Evolutionary conservation across 1,139 yeast species (phyloP).

Genomic region (Kodamaea sp.): DNA sequence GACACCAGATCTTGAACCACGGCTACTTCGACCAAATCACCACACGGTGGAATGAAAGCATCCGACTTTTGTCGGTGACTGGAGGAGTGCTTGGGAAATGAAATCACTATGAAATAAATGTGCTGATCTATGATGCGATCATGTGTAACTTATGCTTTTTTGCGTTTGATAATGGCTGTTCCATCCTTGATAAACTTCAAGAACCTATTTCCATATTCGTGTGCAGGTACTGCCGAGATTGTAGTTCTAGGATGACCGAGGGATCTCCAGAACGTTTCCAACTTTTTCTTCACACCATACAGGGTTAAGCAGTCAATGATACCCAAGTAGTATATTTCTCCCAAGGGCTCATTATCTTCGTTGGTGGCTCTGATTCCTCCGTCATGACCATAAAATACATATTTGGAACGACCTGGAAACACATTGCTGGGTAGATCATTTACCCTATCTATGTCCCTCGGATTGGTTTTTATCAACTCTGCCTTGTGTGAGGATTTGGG

Average conservation of each 20-base stretch:
- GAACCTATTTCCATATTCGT: conserved; percentile 87
- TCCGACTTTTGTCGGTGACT: too few relatives aligned
- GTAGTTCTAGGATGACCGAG: conserved; percentile 66
- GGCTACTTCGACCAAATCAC: too few relatives aligned
- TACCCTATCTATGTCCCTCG: conserved; percentile 41
- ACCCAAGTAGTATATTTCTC: conserved; percentile 84
- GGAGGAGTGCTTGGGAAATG: too few relatives aligned
- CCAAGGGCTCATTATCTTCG: conserved; percentile 58
- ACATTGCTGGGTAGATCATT: conserved; percentile 49
- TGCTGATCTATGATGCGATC: too few relatives aligned
- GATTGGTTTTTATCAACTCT: conserved; percentile 50
- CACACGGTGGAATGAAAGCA: too few relatives aligned
- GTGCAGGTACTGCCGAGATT: conserved; percentile 88
- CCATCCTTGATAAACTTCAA: conserved; percentile 62
- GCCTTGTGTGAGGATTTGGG: conserved; percentile 42
- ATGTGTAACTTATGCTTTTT: conserved; percentile 5
- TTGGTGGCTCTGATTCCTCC: conserved; percentile 86
- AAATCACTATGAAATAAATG: too few relatives aligned
- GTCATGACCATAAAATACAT: conserved; percentile 72
- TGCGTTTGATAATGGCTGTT: conserved; percentile 16
- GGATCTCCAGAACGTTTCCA: conserved; percentile 87
- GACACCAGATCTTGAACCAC: too few relatives aligned
- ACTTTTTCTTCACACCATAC: conserved; percentile 70
- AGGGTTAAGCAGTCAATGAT: conserved; percentile 92
- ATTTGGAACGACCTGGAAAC: conserved; percentile 51